Evolutionary conservation across 129 eudicot genomes (phyloP).

Genomic region (Flaveria brownii): DNA sequence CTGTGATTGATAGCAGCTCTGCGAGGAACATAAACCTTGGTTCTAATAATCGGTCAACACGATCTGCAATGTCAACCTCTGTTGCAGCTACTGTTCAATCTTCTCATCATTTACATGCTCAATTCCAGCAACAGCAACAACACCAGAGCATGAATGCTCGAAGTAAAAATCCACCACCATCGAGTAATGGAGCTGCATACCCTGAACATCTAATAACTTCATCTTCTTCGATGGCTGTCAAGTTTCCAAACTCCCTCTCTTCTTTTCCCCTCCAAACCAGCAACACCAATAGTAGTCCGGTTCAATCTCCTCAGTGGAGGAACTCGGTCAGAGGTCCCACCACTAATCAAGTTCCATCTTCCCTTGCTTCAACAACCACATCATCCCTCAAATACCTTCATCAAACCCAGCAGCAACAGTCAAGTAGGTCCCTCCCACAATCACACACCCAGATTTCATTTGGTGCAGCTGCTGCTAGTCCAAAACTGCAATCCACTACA

Average conservation of each 20-base stretch:
- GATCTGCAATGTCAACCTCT: constrained; percentile 40
- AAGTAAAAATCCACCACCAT: constrained; percentile 52
- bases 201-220: constrained; percentile 58
- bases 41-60: constrained; percentile 48
- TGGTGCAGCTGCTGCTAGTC: constrained; percentile 52
- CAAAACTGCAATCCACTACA: constrained; percentile 44
- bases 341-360: constrained; percentile 60
- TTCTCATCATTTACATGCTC: constrained; percentile 40
- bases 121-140: constrained; percentile 59
- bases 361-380: constrained; percentile 44
- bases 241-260: constrained; percentile 57
- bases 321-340: constrained; percentile 53
- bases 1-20: constrained; percentile 61
- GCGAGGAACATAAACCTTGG: constrained; percentile 52
- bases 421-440: constrained; percentile 58
- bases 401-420: constrained; percentile 48
- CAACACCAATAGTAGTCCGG: constrained; percentile 43
- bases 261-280: constrained; percentile 61
- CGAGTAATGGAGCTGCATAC: constrained; percentile 55
- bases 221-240: constrained; percentile 50
- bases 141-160: constrained; percentile 49
- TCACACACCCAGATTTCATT: constrained; percentile 80
- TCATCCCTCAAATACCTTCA: constrained; percentile 55
- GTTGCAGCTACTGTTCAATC: constrained; percentile 44
- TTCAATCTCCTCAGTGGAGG: constrained; percentile 91